phyloP scores from a whole-genome alignment of 148 eudicot species.

The Persicaria maculosa region DNA sequence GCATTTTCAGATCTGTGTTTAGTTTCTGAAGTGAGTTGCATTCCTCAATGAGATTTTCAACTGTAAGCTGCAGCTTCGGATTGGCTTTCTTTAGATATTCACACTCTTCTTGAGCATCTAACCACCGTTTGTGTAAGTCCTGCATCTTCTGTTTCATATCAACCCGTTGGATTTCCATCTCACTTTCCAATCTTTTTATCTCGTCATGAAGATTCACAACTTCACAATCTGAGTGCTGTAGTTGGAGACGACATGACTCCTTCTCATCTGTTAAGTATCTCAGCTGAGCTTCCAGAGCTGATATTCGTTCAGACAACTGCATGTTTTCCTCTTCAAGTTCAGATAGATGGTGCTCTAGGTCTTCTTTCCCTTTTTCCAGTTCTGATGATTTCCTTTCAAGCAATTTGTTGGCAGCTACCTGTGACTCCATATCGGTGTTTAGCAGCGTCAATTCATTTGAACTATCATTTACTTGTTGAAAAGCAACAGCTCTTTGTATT shows the following conservation, averaged over 20 bases:
- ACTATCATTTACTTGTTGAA: constrained; percentile 32
- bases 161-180: constrained; percentile 37
- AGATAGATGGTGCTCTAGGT: constrained; percentile 37
- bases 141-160: constrained; percentile 36
- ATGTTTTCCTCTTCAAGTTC: constrained; percentile 53
- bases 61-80: constrained; percentile 46
- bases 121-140: constrained; percentile 40
- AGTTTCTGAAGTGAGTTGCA: constrained; percentile 43
- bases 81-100: constrained; percentile 50
- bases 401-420: constrained; percentile 39
- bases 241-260: constrained; percentile 44
- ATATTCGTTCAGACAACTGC: constrained; percentile 44
- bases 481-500: constrained; percentile 30
- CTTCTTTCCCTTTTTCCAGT: constrained; percentile 45
- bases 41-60: constrained; percentile 48
- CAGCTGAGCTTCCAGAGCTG: constrained; percentile 53
- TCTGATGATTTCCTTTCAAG: constrained; percentile 41
- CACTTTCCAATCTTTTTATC: constrained; percentile 33
- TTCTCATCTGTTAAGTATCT: constrained; percentile 44
- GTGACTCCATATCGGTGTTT: constrained; percentile 33
- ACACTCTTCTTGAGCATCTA: constrained; percentile 58
- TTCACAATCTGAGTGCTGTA: constrained; percentile 37
- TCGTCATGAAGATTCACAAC: constrained; percentile 45
- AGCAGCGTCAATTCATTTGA: constrained; percentile 32
- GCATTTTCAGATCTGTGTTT: constrained; percentile 49